These are phyloP conservation scores for Termitomyces sp. DNA, from an alignment of 768 basidiomycete genomes.

Conservation along the genomic window DNA sequence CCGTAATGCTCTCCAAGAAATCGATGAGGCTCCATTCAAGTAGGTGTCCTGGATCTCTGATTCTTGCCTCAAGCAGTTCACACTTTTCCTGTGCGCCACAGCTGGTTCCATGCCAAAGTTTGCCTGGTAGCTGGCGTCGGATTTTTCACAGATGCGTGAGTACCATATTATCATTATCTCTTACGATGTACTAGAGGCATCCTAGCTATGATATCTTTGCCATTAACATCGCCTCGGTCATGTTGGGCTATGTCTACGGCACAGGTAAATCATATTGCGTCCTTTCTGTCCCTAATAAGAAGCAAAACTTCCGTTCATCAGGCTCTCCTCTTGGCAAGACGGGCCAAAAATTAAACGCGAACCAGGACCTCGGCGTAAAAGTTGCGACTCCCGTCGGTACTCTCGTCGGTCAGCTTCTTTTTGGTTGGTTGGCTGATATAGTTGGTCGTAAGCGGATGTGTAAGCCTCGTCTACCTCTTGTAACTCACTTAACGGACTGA, in stretches of 20 bases:
- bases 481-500: conserved; percentile 17
- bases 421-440: conserved; percentile 76
- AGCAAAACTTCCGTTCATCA: neutral
- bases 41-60: conserved; percentile 18
- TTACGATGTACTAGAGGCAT: neutral
- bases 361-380: conserved; percentile 77
- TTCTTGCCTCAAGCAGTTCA: neutral
- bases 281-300: neutral
- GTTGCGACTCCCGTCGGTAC: conserved; percentile 77
- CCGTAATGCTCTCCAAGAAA: conserved; percentile 74
- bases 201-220: conserved; percentile 79
- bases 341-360: conserved; percentile 36
- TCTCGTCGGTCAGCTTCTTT: conserved; percentile 67
- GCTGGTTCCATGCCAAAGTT: conserved; percentile 83
- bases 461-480: conserved; percentile 26
- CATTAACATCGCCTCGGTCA: conserved; percentile 77
- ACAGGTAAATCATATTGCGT: conserved; percentile 15
- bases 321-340: neutral
- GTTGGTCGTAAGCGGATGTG: conserved; percentile 79
- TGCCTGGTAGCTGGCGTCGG: conserved; percentile 71
- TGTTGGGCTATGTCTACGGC: conserved; percentile 82
- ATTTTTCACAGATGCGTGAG: conserved; percentile 85
- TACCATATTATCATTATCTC: conserved; percentile 1
- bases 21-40: conserved; percentile 86
- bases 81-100: conserved; percentile 17